Conservation (phyloP, 1,139 yeast species). For the Suhomyces guaymorum region DNA sequence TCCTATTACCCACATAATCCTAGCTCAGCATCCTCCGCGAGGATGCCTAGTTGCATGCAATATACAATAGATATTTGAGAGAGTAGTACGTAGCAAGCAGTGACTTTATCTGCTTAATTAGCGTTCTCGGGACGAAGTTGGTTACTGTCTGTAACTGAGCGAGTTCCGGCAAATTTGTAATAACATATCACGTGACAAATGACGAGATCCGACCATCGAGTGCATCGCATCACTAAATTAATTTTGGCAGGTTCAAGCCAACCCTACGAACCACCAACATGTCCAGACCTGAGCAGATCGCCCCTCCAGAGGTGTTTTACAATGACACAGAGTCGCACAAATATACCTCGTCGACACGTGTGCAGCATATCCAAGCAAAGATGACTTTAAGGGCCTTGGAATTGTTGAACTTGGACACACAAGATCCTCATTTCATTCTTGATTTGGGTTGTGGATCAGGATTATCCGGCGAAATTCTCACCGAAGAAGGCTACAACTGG, state of each 20-base stretch:
- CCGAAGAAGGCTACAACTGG: slow-evolving; percentile 95
- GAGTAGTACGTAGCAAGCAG: too few species aligned
- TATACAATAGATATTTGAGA: neutral
- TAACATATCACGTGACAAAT: neutral
- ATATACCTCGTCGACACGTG: slow-evolving; percentile 91
- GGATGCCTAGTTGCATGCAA: slow-evolving; percentile 1
- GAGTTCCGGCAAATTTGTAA: too few species aligned
- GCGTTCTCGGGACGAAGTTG: neutral
- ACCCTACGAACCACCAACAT: too few species aligned
- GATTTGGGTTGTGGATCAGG: slow-evolving; percentile 99
- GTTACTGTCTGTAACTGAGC: too few species aligned
- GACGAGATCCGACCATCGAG: too few species aligned
- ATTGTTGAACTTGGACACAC: slow-evolving; percentile 65
- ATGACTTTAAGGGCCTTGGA: slow-evolving; percentile 96
- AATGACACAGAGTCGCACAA: slow-evolving; percentile 87
- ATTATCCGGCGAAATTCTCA: slow-evolving; percentile 86
- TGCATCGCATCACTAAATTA: slow-evolving; percentile 9
- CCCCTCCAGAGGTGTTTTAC: slow-evolving; percentile 96
- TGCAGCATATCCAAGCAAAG: slow-evolving; percentile 95
- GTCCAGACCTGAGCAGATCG: slow-evolving; percentile 97
- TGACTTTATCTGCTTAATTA: neutral
- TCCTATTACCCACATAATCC: neutral
- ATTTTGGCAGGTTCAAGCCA: too few species aligned
- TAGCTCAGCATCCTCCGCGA: neutral
- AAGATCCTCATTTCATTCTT: slow-evolving; percentile 67